Evolutionary conservation across 179 eudicot species (phyloP), one percentile per base, ranked within the genome.

Genomic region (Actinidia polygama): DNA sequence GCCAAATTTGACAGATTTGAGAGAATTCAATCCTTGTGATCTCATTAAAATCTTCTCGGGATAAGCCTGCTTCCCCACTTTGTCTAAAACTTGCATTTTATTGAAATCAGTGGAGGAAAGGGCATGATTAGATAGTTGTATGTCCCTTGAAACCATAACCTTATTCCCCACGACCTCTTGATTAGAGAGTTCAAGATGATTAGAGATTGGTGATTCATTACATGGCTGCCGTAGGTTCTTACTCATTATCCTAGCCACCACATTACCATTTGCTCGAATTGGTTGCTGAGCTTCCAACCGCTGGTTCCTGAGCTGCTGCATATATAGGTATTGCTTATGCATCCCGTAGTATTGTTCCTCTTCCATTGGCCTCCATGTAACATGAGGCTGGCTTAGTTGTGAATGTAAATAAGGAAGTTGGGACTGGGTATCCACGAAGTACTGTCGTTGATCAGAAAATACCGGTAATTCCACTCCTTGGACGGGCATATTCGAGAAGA

Each of bases 1-100:
- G 68, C 87, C 87, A 81, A 69, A 81, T 70, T 85, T 81, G 64
- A 85, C 66, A 6, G 87, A 81, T 66, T 75, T 82, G 49, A 81
- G 80, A 40, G 86, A 75, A 68, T 78, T 79, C 59, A 81, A 16
- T 47, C 83, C 85, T 72, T 75, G 77, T 24, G 86, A 74, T 77
- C 86, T 78, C 5, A 85, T 82, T 26, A 84, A 77, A 70, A 78
- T 81, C 77, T 81, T 84, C 66, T 79, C 85, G 10, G 84, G 81
- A 81, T 83, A 80, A 62, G 71, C 30, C 5, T 57, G 79, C 63
- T 78, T 80, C 74, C 75, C 66, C 26, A 49, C 26, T 61, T 72
- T 77, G 72, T 81, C 81, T 18, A 58, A 69, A 81, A 62, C 82
- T 36, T 78, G 75, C 76, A 77, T 58, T 55, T 26, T 54, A 49